A percentile compares a stretch with the other conserved stretches of the same genome.
Evolutionary conservation across 2,329 filamentous ascomycete genomes (phyloP).

Genomic region (Didymella glomerata): DNA sequence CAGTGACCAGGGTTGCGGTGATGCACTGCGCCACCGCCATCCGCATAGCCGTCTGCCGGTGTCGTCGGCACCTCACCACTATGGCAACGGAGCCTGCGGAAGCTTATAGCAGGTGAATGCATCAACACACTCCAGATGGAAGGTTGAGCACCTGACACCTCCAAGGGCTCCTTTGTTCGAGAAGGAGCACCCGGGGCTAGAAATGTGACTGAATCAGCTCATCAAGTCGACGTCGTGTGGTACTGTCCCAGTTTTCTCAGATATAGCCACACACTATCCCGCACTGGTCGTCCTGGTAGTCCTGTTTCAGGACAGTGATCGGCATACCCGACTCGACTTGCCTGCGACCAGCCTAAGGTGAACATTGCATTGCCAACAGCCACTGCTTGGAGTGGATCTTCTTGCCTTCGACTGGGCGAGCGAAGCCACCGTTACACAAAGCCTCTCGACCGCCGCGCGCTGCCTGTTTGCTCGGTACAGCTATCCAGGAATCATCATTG

Average conservation of each 20-base stretch:
- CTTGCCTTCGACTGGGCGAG: not conserved
- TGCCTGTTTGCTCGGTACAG: conserved; percentile 4
- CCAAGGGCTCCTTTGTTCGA: not conserved
- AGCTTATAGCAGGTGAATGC: not conserved
- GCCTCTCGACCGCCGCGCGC: not conserved
- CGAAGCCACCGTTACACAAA: conserved; percentile 2
- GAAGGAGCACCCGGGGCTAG: not conserved
- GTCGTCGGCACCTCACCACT: conserved; percentile 2
- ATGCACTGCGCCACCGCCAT: conserved; percentile 4
- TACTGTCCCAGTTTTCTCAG: conserved; percentile 1
- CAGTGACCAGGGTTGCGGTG: not conserved
- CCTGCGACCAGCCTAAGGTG: not conserved
- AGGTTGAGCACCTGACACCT: not conserved
- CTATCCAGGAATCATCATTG: not conserved
- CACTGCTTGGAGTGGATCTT: not conserved
- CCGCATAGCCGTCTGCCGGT: conserved; percentile 14
- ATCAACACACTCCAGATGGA: not conserved
- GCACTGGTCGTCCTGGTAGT: conserved; percentile 1
- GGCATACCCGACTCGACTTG: conserved; percentile 12
- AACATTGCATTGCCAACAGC: not conserved
- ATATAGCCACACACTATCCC: conserved; percentile 2
- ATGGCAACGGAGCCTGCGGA: conserved; percentile 1
- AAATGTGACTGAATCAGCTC: conserved; percentile 1
- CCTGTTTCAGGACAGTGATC: conserved; percentile 11
- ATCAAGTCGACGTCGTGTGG: not conserved